phyloP scores from a whole-genome alignment of 2,329 filamentous ascomycete species.

The Diaporthe ampelina region DNA sequence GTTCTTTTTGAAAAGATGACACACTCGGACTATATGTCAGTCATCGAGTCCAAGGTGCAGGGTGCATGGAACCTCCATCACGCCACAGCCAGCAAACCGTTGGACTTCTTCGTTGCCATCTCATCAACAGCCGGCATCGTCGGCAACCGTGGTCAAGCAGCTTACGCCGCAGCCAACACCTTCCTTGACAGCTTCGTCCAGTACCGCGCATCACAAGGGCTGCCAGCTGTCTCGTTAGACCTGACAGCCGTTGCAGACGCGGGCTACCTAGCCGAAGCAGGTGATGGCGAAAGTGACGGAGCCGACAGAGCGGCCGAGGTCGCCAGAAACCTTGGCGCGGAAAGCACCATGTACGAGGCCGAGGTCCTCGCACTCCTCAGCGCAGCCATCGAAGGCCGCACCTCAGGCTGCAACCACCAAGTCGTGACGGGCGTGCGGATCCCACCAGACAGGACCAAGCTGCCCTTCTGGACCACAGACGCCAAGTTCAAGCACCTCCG shows the following conservation, averaged over 20 bases:
- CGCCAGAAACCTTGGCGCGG: slow-evolving; percentile 56
- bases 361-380: slow-evolving; percentile 56
- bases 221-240: slow-evolving; percentile 61
- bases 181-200: slow-evolving; percentile 58
- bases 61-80: slow-evolving; percentile 66
- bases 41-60: slow-evolving; percentile 45
- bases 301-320: slow-evolving; percentile 60
- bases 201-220: slow-evolving; percentile 51
- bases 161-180: slow-evolving; percentile 62
- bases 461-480: slow-evolving; percentile 68
- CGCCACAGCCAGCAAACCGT: slow-evolving; percentile 53
- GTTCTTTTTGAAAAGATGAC: slow-evolving; percentile 68
- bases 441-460: slow-evolving; percentile 39
- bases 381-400: slow-evolving; percentile 46
- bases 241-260: slow-evolving; percentile 65
- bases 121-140: slow-evolving; percentile 67
- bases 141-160: slow-evolving; percentile 65
- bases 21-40: slow-evolving; percentile 60
- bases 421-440: slow-evolving; percentile 33
- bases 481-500: slow-evolving; percentile 67
- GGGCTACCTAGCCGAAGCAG: slow-evolving; percentile 63
- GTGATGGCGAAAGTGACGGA: slow-evolving; percentile 60
- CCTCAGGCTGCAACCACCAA: slow-evolving; percentile 43
- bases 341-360: slow-evolving; percentile 62
- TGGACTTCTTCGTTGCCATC: slow-evolving; percentile 68